Percentiles rank a stretch among this genome's conserved stretches.
These are phyloP conservation scores for Globisporangium canariense DNA, from an alignment of 352 stramenopile genomes.

Conservation along the genomic window DNA sequence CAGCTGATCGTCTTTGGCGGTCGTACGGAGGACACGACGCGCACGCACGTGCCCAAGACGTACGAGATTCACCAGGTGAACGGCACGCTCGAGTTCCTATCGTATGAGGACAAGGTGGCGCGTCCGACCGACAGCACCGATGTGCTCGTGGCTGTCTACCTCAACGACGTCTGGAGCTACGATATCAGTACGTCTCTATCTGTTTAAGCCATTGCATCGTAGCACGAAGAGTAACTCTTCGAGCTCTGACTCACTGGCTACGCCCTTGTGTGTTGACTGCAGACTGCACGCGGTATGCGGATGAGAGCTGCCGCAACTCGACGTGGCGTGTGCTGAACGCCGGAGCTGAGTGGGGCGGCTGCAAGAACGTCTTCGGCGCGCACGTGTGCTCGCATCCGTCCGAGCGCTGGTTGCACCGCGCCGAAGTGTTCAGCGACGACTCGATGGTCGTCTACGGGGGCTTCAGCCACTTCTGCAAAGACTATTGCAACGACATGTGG, in stretches of 20 bases:
- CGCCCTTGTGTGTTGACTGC: neutral
- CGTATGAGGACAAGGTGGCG: slow-evolving; percentile 85
- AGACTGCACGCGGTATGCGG: slow-evolving; percentile 86
- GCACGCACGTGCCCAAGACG: slow-evolving; percentile 88
- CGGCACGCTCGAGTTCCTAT: slow-evolving; percentile 81
- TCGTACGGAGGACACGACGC: slow-evolving; percentile 85
- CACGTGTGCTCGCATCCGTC: slow-evolving; percentile 85
- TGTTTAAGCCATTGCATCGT: too few species aligned
- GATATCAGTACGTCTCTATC: slow-evolving; percentile 71
- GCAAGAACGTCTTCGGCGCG: slow-evolving; percentile 83
- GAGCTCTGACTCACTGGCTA: too few species aligned
- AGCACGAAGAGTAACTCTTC: too few species aligned
- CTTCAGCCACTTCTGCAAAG: slow-evolving; percentile 89
- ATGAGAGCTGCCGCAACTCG: slow-evolving; percentile 76
- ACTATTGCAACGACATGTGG: slow-evolving; percentile 97
- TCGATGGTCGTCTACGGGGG: slow-evolving; percentile 94
- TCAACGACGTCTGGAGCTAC: slow-evolving; percentile 97
- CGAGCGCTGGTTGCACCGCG: slow-evolving; percentile 88
- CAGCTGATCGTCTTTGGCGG: slow-evolving; percentile 91
- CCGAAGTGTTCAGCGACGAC: slow-evolving; percentile 84
- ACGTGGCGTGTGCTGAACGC: slow-evolving; percentile 85
- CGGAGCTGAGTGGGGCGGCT: slow-evolving; percentile 89
- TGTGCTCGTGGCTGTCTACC: slow-evolving; percentile 86
- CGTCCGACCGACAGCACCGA: slow-evolving; percentile 35
- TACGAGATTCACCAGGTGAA: slow-evolving; percentile 85